Evolutionary conservation across 805 yeast species (phyloP), one percentile per base, ranked within the genome.

Genomic region (Barnettozyma sucrosica): DNA sequence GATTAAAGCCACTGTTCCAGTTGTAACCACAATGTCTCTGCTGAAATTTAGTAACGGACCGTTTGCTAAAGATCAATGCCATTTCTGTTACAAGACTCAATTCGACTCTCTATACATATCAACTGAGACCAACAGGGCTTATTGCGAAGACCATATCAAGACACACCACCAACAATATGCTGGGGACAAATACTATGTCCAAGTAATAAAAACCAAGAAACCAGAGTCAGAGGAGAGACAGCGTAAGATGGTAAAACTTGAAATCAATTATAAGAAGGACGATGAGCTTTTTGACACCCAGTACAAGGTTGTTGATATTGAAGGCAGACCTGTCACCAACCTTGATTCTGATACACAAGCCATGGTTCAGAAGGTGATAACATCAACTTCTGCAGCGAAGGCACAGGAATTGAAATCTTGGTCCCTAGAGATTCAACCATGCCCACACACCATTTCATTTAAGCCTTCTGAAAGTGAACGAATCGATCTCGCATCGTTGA

Each of bases 51-150:
- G 49, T 43, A 53, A 50, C 30, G 55, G 55, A 1, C 51, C 65
- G 21, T 69, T 90, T 16, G 82, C 80, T 58, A 90, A 88, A 61
- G 97, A 92, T 67, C 97, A 89, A 55, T 90, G 97, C 62, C 85
- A 85, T 69, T 92, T 78, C 66, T 84, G 90, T 45, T 92, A 85
- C 60, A 92, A 82, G 51, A 80, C 87, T 0, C 77, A 87, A 4
- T 66, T 68, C 44, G 77, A 75, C 43, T 95, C 95, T 0, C 63
- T 92, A 16, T 90, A 85, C 58, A 77, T 90, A 13, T 90, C 97
- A 53, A 68, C 93, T 44, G 55, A 67, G 2, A 83, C 95, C 55
- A 87, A 76, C 64, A 85, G 84, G 46, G 80, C 89, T 6, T 86
- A 85, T 43, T 77, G 85, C 43, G 69, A 80, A 41, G 69, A 77